These are phyloP conservation scores for Collybia mongolica DNA, from an alignment of 768 basidiomycete genomes.

Conservation along the genomic window DNA sequence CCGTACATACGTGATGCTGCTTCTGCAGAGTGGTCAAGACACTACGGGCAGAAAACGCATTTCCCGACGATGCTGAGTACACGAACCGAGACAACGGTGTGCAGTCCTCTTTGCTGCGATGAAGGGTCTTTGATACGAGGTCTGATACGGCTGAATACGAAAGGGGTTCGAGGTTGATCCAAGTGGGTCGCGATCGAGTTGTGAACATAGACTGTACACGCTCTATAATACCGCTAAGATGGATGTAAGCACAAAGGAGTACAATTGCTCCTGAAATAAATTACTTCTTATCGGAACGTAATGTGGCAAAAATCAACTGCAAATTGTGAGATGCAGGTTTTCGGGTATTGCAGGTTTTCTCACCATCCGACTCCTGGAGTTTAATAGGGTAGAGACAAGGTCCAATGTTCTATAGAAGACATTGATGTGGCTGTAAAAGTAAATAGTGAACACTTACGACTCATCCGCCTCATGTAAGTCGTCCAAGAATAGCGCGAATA, in stretches of 20 bases:
- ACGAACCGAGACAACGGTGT: conserved; percentile 53
- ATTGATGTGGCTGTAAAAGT: neutral
- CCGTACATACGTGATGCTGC: conserved; percentile 51
- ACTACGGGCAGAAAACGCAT: conserved; percentile 68
- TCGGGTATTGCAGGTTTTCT: conserved; percentile 5
- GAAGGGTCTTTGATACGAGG: conserved; percentile 64
- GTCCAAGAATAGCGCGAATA: conserved; percentile 72
- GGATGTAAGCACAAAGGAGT: neutral
- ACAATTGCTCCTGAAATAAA: conserved; percentile 13
- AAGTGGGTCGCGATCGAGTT: conserved; percentile 56
- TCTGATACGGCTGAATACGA: conserved; percentile 52
- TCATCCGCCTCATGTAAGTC: conserved; percentile 76
- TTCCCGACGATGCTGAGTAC: conserved; percentile 59
- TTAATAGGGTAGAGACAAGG: conserved; percentile 61
- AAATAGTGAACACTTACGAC: conserved; percentile 37
- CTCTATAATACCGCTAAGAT: conserved; percentile 41
- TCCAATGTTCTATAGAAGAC: conserved; percentile 53
- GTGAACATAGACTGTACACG: conserved; percentile 57
- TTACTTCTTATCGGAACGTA: conserved; percentile 56
- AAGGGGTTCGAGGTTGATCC: conserved; percentile 67
- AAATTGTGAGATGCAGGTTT: conserved; percentile 7
- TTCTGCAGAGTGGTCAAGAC: conserved; percentile 63
- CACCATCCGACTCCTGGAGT: conserved; percentile 67
- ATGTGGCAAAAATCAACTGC: conserved; percentile 63
- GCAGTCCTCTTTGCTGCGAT: conserved; percentile 55